Base-by-base conservation (phyloP, 768 basidiomycete genomes). In the Xerocomus brunneocitrinus region DNA sequence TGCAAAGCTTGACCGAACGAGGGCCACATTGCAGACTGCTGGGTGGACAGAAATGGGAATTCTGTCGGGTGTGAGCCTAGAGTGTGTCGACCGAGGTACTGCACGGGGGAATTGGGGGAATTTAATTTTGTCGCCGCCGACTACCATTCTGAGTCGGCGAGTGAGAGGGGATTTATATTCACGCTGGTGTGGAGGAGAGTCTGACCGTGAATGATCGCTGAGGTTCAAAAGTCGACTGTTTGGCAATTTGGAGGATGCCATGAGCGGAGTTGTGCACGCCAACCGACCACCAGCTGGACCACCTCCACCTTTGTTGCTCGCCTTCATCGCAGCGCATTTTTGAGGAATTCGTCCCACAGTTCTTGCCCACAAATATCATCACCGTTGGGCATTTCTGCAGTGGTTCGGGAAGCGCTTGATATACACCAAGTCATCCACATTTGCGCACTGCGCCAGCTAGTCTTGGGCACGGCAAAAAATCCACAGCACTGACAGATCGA, bases 361-460 rank as follows among this genome's bases (percentile, higher is more conserved):
- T 36, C 35, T 66, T 57, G 49, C 24, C 30, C 41, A 27, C 28
- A 36, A 54, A 49, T 32, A 31, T 36, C 35, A 13, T 13, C 14
- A 5, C 7, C 6, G 14, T 13, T n/a, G 35, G 35, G 35, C 16
- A 16, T 36, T 8, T 36, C 34, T 28, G 46, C n/a, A 13, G 24
- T 13, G 19, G 35, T 47, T 47, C 48, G 38, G 50, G 14, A 22
- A 34, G 36, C 27, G 10, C 63, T 58, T 40, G 54, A 19, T 19
- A 19, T 19, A 19, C 19, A 19, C 19, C 19, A 19, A 19, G 19
- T 19, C 19, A 19, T 19, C 22, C 25, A 16, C 6, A 8, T 38
- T 52, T 45, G 52, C 44, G 49, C 52, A 51, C 40, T 14, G 5
- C 39, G 24, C 45, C 30, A 38, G 14, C 42, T 16, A 8, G 50